Conservation (phyloP, 441 rosid species). For the Erodium moschatum region DNA sequence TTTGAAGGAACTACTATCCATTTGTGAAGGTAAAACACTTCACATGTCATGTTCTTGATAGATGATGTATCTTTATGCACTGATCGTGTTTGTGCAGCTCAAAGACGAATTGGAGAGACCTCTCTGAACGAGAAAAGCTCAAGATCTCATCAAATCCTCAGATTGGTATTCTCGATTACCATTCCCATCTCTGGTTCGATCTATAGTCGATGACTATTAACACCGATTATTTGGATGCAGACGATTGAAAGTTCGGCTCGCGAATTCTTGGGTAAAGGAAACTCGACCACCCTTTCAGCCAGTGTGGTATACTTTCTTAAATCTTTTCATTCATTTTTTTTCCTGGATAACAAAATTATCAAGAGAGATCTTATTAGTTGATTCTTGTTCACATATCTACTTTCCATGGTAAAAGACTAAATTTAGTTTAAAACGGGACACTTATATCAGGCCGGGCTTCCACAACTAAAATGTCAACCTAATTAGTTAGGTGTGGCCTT, state of each 20-base stretch:
- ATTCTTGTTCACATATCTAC: neutral
- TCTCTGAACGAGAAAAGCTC: slow-evolving; percentile 85
- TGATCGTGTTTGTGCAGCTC: slow-evolving; percentile 49
- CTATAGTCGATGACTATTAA: neutral
- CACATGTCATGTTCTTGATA: too few relatives aligned
- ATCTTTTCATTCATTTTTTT: neutral
- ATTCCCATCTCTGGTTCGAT: neutral
- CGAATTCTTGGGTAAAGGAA: slow-evolving; percentile 53
- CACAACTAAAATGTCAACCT: too few relatives aligned
- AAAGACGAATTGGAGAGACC: slow-evolving; percentile 88
- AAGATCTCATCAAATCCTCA: slow-evolving; percentile 90
- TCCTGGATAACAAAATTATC: neutral
- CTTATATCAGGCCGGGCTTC: too few relatives aligned
- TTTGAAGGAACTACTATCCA: slow-evolving; percentile 60
- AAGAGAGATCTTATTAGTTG: neutral
- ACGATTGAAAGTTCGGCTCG: slow-evolving; percentile 74
- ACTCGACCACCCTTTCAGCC: slow-evolving; percentile 67
- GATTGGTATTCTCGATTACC: slow-evolving; percentile 41
- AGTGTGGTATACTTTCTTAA: slow-evolving; percentile 46
- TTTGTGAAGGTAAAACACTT: slow-evolving; percentile 55
- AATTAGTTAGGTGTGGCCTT: too few relatives aligned
- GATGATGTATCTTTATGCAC: slow-evolving; percentile 9
- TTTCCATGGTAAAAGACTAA: too few relatives aligned
- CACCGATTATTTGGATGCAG: slow-evolving; percentile 29
- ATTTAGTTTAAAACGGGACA: too few relatives aligned